phyloP scores from a whole-genome alignment of 2,329 filamentous ascomycete genomes.

The Stenocarpella maydis region DNA sequence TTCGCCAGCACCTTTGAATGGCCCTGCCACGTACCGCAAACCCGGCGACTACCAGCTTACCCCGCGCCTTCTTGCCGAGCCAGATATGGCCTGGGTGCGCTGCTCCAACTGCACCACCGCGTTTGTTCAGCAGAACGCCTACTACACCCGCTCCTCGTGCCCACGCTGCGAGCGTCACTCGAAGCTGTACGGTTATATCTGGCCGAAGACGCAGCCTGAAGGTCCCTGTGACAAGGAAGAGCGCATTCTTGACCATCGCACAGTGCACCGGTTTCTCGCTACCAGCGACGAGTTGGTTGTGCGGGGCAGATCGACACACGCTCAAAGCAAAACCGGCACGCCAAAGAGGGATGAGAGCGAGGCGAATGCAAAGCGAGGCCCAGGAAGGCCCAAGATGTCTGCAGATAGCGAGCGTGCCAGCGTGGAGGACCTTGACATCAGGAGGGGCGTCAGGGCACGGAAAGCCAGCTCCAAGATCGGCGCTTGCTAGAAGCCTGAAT shows the following conservation, averaged over 20 bases:
- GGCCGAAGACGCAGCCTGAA: slow-evolving; percentile 92
- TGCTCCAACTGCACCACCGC: slow-evolving; percentile 83
- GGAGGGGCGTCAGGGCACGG: slow-evolving; percentile 30
- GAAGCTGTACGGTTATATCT: slow-evolving; percentile 92
- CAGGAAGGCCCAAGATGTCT: slow-evolving; percentile 2
- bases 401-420: background rate
- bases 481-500: background rate
- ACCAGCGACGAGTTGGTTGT: slow-evolving; percentile 71
- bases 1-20: background rate
- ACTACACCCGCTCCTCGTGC: slow-evolving; percentile 85
- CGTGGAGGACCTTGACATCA: slow-evolving; percentile 7
- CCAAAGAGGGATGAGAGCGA: slow-evolving; percentile 16
- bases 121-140: slow-evolving; percentile 90
- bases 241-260: slow-evolving; percentile 83
- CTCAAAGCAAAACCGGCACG: slow-evolving; percentile 23
- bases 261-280: slow-evolving; percentile 83
- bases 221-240: slow-evolving; percentile 77
- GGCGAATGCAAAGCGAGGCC: slow-evolving; percentile 1
- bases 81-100: slow-evolving; percentile 83
- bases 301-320: slow-evolving; percentile 48
- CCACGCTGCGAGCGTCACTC: slow-evolving; percentile 94
- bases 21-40: slow-evolving; percentile 53
- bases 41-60: slow-evolving; percentile 88
- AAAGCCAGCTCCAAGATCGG: slow-evolving; percentile 29
- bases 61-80: slow-evolving; percentile 75